These are phyloP conservation scores for Tricholomella constricta DNA, from an alignment of 768 basidiomycete genomes.

Conservation along the genomic window DNA sequence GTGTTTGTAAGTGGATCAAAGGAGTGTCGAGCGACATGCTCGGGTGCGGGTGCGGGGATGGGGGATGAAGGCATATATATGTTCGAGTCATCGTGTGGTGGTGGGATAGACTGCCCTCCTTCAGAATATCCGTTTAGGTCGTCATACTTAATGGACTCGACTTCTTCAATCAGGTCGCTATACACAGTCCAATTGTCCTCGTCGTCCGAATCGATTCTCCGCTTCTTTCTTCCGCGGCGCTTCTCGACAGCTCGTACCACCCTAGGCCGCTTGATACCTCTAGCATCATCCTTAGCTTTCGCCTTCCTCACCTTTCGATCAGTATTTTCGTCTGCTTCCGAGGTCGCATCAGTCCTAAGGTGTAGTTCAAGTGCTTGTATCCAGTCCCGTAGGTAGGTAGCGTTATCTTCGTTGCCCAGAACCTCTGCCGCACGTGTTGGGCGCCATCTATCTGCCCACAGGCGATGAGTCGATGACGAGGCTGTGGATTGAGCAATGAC, in stretches of 20 bases:
- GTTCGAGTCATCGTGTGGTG: neutral
- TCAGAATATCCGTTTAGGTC: conserved; percentile 32
- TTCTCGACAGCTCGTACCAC: conserved; percentile 57
- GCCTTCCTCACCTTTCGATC: conserved; percentile 26
- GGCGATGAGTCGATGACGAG: conserved; percentile 35
- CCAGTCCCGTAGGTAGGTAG: conserved; percentile 79
- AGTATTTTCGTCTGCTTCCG: conserved; percentile 11
- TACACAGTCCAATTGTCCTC: conserved; percentile 62
- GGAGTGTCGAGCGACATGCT: conserved; percentile 13
- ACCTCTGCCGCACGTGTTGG: conserved; percentile 75
- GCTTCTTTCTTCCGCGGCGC: conserved; percentile 52
- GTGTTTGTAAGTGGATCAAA: conserved; percentile 73
- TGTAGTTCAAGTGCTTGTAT: conserved; percentile 68
- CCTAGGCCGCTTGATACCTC: conserved; percentile 58
- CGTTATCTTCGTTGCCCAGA: conserved; percentile 73
- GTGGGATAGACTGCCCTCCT: conserved; percentile 15
- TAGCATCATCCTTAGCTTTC: conserved; percentile 20
- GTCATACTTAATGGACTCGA: conserved; percentile 29
- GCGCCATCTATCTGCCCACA: conserved; percentile 78
- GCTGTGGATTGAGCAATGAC: conserved; percentile 15
- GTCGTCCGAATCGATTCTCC: conserved; percentile 54
- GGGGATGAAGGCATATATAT: neutral
- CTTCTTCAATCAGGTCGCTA: conserved; percentile 34
- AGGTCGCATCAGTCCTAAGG: conserved; percentile 28
- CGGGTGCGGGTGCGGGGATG: neutral